phyloP scores from a whole-genome alignment of 768 basidiomycete species.

The Hirschioporus abietinus region DNA sequence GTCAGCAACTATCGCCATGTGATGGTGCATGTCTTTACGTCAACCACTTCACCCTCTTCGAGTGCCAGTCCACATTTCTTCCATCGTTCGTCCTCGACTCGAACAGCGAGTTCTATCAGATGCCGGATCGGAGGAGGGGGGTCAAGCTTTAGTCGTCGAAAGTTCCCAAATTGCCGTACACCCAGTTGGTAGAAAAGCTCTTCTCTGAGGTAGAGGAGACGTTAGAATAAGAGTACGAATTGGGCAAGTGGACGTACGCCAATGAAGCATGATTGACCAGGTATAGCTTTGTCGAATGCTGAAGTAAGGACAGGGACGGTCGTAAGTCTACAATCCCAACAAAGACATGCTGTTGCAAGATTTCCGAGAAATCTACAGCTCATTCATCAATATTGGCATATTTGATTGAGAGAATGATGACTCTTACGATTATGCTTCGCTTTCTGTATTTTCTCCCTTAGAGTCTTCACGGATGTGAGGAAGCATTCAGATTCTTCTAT shows the following conservation, averaged over 20 bases:
- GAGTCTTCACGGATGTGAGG: slow-evolving; percentile 64
- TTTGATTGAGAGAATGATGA: background rate
- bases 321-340: slow-evolving; percentile 84
- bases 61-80: slow-evolving; percentile 40
- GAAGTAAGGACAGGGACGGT: slow-evolving; percentile 74
- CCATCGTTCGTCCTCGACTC: slow-evolving; percentile 48
- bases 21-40: slow-evolving; percentile 41
- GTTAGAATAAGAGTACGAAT: background rate
- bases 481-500: slow-evolving; percentile 74
- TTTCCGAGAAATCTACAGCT: slow-evolving; percentile 69
- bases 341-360: slow-evolving; percentile 83
- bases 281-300: slow-evolving; percentile 85
- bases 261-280: slow-evolving; percentile 81
- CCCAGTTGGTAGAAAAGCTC: slow-evolving; percentile 95
- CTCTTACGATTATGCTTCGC: slow-evolving; percentile 67
- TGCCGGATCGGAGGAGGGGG: slow-evolving; percentile 72
- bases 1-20: background rate
- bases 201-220: slow-evolving; percentile 47
- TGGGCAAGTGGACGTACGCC: slow-evolving; percentile 49
- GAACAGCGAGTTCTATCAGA: slow-evolving; percentile 75
- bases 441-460: slow-evolving; percentile 57
- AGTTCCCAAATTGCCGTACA: slow-evolving; percentile 84
- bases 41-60: slow-evolving; percentile 55
- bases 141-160: slow-evolving; percentile 70
- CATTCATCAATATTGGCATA: background rate